A percentile compares a stretch with the other conserved stretches of the same genome.
Conservation (phyloP, 1,139 yeast genomes). For the Pichia sp. region DNA sequence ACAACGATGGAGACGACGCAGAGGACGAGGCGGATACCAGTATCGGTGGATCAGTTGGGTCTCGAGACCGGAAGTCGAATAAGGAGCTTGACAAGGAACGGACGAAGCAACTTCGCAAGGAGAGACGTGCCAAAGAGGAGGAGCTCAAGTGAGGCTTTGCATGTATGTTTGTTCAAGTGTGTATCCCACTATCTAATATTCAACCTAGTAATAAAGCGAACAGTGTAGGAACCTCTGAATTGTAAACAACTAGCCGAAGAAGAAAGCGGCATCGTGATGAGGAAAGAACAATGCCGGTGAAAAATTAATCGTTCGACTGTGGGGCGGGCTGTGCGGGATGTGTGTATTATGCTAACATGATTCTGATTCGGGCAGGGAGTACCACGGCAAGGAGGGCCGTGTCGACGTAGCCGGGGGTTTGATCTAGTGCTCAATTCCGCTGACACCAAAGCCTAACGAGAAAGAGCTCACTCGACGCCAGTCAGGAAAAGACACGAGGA, state of each 20-base stretch:
- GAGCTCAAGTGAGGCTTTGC: too few species aligned
- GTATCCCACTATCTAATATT: background rate
- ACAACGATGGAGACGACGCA: constrained; percentile 10
- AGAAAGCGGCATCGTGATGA: too few species aligned
- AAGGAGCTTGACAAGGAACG: constrained; percentile 11
- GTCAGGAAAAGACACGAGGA: background rate
- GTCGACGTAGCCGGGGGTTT: too few species aligned
- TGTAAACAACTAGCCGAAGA: too few species aligned
- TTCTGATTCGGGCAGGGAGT: background rate
- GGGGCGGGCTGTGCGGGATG: background rate
- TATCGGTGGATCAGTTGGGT: background rate
- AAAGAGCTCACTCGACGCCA: background rate
- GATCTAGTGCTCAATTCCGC: background rate
- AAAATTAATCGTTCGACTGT: constrained; percentile 1
- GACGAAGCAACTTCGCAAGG: constrained; percentile 3
- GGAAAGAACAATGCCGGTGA: background rate
- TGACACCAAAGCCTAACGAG: background rate
- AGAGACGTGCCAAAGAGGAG: constrained; percentile 9
- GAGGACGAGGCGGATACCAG: background rate
- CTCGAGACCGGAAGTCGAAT: constrained; percentile 2
- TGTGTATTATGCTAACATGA: background rate
- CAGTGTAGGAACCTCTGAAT: too few species aligned
- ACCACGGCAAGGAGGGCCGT: background rate
- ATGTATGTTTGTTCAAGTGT: too few species aligned
- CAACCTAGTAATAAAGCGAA: background rate